Conservation (phyloP, 164 flowering plant genomes). For the Saururus chinensis region DNA sequence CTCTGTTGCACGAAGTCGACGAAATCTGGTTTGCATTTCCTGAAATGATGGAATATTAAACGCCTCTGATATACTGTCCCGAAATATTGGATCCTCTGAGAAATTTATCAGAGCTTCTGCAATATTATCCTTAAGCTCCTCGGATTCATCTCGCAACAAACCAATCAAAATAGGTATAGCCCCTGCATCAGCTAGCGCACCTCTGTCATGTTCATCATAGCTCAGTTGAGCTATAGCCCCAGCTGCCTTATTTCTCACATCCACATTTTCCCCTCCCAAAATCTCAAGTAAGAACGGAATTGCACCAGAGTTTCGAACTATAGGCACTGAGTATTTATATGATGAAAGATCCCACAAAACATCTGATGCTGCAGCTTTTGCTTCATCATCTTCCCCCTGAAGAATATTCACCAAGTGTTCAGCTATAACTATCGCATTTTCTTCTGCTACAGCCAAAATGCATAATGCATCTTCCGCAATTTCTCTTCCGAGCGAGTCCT, state of each 20-base stretch:
- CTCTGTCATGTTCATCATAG: conserved; percentile 24
- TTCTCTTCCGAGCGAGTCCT: conserved; percentile 32
- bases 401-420: conserved; percentile 38
- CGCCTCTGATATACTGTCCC: conserved; percentile 21
- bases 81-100: conserved; percentile 26
- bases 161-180: conserved; percentile 30
- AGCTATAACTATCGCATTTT: conserved; percentile 29
- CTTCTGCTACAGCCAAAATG: conserved; percentile 38
- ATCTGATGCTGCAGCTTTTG: conserved; percentile 45
- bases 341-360: conserved; percentile 44
- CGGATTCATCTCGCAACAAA: conserved; percentile 31
- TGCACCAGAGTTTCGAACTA: conserved; percentile 32
- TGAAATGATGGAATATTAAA: conserved; percentile 24
- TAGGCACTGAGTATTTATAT: conserved; percentile 30
- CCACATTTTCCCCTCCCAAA: conserved; percentile 20
- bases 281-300: conserved; percentile 36
- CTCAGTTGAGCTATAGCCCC: conserved; percentile 50
- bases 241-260: conserved; percentile 30
- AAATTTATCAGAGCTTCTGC: conserved; percentile 43
- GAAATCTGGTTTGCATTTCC: conserved; percentile 25
- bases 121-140: conserved; percentile 39
- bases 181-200: conserved; percentile 31
- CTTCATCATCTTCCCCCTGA: conserved; percentile 22
- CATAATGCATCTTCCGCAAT: conserved; percentile 48
- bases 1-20: conserved; percentile 19